phyloP scores from a whole-genome alignment of 2,329 filamentous ascomycete species.

The Talaromyces sp. region DNA sequence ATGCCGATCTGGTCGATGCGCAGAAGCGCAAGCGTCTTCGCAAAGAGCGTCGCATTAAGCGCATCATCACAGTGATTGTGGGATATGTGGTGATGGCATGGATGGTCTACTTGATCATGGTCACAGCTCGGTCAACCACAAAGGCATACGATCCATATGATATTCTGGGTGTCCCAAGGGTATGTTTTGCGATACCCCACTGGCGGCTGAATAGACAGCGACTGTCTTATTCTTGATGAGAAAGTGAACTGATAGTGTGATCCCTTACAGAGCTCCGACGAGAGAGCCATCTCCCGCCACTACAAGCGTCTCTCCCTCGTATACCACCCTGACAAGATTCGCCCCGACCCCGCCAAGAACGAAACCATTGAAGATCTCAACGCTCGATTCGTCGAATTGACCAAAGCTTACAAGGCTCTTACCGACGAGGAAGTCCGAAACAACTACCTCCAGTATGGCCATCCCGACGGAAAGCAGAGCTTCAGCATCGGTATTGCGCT shows the following conservation, averaged over 20 bases:
- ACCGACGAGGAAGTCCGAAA: constrained; percentile 97
- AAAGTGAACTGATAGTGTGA: not conserved
- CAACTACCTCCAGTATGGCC: constrained; percentile 93
- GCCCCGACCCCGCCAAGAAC: constrained; percentile 81
- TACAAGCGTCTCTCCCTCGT: constrained; percentile 86
- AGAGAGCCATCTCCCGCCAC: constrained; percentile 88
- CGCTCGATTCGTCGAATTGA: constrained; percentile 87
- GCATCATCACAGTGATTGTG: constrained; percentile 71
- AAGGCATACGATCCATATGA: constrained; percentile 98
- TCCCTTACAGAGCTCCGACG: constrained; percentile 67
- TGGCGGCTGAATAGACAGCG: too few species aligned
- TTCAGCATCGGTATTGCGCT: constrained; percentile 97
- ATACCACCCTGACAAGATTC: constrained; percentile 90
- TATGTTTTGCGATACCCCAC: constrained; percentile 44
- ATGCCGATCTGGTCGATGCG: constrained; percentile 80
- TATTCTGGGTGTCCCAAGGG: constrained; percentile 82
- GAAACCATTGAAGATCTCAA: constrained; percentile 84
- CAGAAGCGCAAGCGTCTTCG: constrained; percentile 86
- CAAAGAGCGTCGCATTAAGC: constrained; percentile 85
- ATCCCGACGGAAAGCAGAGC: constrained; percentile 97
- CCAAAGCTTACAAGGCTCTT: constrained; percentile 96
- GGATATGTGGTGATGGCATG: constrained; percentile 85
- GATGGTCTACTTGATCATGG: constrained; percentile 88
- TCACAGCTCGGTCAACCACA: constrained; percentile 69
- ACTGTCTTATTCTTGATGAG: not conserved